These are phyloP conservation scores for Coemansia sp. DNA, from an alignment of 192 early-diverging fungal genomes.

Conservation along the genomic window DNA sequence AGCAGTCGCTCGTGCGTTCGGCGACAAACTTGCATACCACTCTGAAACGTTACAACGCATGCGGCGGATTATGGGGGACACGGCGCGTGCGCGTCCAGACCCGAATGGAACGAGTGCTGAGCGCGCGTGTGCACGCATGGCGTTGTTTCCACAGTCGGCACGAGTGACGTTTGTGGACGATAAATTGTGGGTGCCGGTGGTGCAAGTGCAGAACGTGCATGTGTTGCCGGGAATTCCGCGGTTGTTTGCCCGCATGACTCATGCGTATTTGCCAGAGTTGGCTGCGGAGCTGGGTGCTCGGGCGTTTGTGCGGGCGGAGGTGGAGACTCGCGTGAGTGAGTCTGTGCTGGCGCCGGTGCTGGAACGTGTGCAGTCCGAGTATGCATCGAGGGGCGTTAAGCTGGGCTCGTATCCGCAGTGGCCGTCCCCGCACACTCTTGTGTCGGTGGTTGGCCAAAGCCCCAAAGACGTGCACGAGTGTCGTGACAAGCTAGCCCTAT, in stretches of 20 bases:
- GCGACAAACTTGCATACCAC: constrained; percentile 55
- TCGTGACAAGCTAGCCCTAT: background rate
- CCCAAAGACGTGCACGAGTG: constrained; percentile 12
- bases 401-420: constrained; percentile 48
- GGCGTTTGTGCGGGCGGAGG: constrained; percentile 24
- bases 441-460: constrained; percentile 26
- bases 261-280: constrained; percentile 25
- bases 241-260: constrained; percentile 55
- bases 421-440: constrained; percentile 16
- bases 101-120: constrained; percentile 26
- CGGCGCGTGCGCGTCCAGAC: constrained; percentile 19
- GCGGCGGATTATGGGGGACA: constrained; percentile 34
- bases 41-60: constrained; percentile 59
- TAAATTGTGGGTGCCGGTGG: constrained; percentile 73
- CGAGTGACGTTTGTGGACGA: constrained; percentile 44
- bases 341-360: constrained; percentile 33
- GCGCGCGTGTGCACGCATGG: constrained; percentile 64
- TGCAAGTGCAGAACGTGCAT: constrained; percentile 63
- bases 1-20: constrained; percentile 62
- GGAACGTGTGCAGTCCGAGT: constrained; percentile 19
- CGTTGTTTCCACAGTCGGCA: constrained; percentile 56
- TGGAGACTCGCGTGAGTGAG: constrained; percentile 24
- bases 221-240: constrained; percentile 69
- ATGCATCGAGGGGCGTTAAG: constrained; percentile 13
- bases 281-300: background rate